These are phyloP conservation scores for Meira nashicola DNA, from an alignment of 1,284 basidiomycete genomes.

Conservation along the genomic window DNA sequence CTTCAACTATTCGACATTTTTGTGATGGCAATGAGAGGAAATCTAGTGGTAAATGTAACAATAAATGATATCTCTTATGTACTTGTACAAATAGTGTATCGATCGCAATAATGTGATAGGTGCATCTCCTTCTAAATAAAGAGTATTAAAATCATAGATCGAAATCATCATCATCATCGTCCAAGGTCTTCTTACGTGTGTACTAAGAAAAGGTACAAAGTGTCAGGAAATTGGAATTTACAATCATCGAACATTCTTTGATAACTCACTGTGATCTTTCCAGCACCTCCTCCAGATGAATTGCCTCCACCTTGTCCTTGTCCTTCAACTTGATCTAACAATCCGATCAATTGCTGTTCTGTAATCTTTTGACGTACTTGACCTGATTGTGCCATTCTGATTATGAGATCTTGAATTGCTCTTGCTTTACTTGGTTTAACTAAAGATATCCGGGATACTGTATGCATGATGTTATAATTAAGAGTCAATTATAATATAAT, in stretches of 20 bases:
- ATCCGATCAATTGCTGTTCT: constrained; percentile 81
- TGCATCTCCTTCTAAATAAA: too few species aligned
- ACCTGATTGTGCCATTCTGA: constrained; percentile 88
- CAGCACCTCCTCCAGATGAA: constrained; percentile 16
- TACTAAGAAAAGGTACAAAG: constrained; percentile 18
- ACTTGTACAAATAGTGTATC: too few species aligned
- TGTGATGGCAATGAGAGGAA: too few species aligned
- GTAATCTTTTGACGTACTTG: constrained; percentile 79
- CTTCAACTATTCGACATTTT: too few species aligned
- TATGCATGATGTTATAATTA: background rate
- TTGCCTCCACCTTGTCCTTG: constrained; percentile 1
- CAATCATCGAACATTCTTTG: too few species aligned
- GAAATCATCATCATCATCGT: constrained; percentile 41
- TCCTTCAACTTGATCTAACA: constrained; percentile 77
- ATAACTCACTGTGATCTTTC: constrained; percentile 51
- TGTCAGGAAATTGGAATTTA: too few species aligned
- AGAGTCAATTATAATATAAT: background rate
- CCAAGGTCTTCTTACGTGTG: constrained; percentile 30
- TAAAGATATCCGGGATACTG: constrained; percentile 84
- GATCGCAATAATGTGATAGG: too few species aligned
- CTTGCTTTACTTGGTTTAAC: constrained; percentile 82
- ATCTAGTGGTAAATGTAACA: too few species aligned
- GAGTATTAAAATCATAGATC: constrained; percentile 25
- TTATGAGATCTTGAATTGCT: constrained; percentile 77
- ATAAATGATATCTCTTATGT: too few species aligned